phyloP scores from a whole-genome alignment of 345 rosid species.

The Crucihimalaya himalaica region DNA sequence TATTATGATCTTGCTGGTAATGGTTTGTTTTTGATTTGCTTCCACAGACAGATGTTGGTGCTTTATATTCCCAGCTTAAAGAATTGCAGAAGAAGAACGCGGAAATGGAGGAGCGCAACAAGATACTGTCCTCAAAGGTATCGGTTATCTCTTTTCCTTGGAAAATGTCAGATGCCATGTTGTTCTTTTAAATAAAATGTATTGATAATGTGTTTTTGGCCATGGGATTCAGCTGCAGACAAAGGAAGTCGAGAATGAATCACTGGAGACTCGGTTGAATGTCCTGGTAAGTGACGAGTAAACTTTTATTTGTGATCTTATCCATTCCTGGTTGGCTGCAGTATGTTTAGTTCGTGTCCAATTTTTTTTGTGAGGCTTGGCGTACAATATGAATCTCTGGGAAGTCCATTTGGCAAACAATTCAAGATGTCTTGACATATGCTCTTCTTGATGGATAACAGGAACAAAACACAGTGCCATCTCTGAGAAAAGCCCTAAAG shows the following conservation, averaged over 20 bases:
- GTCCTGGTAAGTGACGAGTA: slow-evolving; percentile 53
- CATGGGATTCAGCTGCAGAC: slow-evolving; percentile 58
- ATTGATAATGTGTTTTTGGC: slow-evolving; percentile 25
- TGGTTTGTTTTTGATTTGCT: neutral
- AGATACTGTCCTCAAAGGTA: slow-evolving; percentile 55
- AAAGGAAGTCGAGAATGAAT: slow-evolving; percentile 58
- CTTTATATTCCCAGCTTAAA: slow-evolving; percentile 81
- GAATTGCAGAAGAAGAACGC: slow-evolving; percentile 70
- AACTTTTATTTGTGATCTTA: neutral
- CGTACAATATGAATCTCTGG: neutral
- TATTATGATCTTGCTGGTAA: slow-evolving; percentile 16
- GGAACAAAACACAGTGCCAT: slow-evolving; percentile 88
- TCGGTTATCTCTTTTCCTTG: neutral
- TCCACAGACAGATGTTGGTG: slow-evolving; percentile 80
- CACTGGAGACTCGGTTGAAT: slow-evolving; percentile 58
- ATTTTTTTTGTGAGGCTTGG: neutral
- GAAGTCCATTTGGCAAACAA: neutral
- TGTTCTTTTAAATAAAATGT: slow-evolving; percentile 6
- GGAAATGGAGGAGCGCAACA: slow-evolving; percentile 73
- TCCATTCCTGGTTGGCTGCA: neutral
- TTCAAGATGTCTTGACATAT: slow-evolving; percentile 3
- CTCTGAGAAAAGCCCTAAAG: slow-evolving; percentile 89
- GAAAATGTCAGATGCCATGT: neutral
- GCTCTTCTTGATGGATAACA: slow-evolving; percentile 37
- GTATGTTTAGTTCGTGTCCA: neutral